Conservation (phyloP, 2,329 filamentous ascomycete genomes). For the Bipolaris victoriae region DNA sequence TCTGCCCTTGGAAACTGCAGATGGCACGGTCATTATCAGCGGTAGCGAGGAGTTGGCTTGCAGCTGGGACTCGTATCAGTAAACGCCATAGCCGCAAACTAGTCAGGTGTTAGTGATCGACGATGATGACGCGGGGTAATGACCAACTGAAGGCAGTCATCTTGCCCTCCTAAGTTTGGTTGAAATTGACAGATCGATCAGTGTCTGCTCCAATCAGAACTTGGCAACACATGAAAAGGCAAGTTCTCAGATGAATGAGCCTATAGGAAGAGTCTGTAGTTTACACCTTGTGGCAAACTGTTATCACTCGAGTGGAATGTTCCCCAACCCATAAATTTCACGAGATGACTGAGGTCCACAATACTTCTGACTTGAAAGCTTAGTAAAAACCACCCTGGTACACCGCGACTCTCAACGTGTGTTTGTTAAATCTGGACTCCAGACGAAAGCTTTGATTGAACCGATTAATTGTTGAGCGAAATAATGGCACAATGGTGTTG, state of each 20-base stretch:
- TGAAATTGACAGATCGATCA: background rate
- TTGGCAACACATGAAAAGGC: background rate
- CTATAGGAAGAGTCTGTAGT: background rate
- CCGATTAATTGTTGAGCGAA: background rate
- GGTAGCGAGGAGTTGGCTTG: slow-evolving; percentile 2
- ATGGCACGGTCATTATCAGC: slow-evolving; percentile 1
- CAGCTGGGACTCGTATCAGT: slow-evolving; percentile 9
- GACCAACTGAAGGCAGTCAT: background rate
- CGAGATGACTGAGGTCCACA: background rate
- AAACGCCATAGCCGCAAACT: slow-evolving; percentile 8
- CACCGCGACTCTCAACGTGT: background rate
- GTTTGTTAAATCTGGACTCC: background rate
- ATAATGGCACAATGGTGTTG: background rate
- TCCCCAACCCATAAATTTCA: background rate
- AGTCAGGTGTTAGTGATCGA: slow-evolving; percentile 8
- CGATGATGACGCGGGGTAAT: slow-evolving; percentile 1
- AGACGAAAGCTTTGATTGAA: background rate
- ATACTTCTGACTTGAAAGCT: background rate
- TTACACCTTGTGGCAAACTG: no score
- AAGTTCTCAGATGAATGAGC: background rate
- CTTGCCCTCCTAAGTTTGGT: background rate
- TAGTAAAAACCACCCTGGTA: background rate
- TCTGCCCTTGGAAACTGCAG: background rate
- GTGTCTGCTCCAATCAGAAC: background rate
- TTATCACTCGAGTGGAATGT: background rate